A percentile compares a stretch with the other conserved stretches of the same genome.
Evolutionary conservation across 495 filamentous ascomycete species (phyloP).

Genomic region (Elasticomyces elasticus): DNA sequence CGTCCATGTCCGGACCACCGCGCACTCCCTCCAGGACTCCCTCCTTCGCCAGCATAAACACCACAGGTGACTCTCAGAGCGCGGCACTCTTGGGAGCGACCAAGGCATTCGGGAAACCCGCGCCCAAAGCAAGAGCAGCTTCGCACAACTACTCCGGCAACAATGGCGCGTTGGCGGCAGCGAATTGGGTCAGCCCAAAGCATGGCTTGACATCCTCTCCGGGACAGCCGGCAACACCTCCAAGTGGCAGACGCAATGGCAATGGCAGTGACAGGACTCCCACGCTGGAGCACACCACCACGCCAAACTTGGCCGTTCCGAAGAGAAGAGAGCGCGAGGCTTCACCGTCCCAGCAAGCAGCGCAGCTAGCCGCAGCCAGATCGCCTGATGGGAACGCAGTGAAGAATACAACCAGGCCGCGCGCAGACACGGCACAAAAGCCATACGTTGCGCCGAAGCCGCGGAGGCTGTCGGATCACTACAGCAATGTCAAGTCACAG

Average conservation of each 20-base stretch:
- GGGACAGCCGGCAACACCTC: constrained; percentile 1
- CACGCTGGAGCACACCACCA: neutral
- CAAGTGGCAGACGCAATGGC: neutral
- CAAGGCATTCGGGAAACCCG: constrained; percentile 11
- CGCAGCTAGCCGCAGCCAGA: constrained; percentile 11
- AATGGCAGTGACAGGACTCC: neutral
- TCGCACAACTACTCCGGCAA: constrained; percentile 16
- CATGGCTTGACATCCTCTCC: neutral
- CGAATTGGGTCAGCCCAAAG: constrained; percentile 23
- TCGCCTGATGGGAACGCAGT: neutral
- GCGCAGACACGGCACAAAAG: neutral
- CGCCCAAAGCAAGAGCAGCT: neutral
- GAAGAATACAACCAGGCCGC: neutral
- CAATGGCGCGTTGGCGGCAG: constrained; percentile 43
- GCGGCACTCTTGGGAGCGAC: constrained; percentile 19
- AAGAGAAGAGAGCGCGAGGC: neutral
- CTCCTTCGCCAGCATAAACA: constrained; percentile 3
- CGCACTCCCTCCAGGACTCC: neutral
- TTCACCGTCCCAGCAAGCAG: constrained; percentile 15
- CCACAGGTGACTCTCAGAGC: constrained; percentile 6
- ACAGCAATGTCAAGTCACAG: neutral
- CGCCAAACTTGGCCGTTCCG: neutral
- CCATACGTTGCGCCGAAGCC: constrained; percentile 16
- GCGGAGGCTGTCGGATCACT: constrained; percentile 5
- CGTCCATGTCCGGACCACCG: constrained; percentile 13